Percentiles rank a stretch among this genome's conserved stretches.
Evolutionary conservation across 192 early-diverging fungal genomes (phyloP).

Genomic region (Kickxella alabastrina): DNA sequence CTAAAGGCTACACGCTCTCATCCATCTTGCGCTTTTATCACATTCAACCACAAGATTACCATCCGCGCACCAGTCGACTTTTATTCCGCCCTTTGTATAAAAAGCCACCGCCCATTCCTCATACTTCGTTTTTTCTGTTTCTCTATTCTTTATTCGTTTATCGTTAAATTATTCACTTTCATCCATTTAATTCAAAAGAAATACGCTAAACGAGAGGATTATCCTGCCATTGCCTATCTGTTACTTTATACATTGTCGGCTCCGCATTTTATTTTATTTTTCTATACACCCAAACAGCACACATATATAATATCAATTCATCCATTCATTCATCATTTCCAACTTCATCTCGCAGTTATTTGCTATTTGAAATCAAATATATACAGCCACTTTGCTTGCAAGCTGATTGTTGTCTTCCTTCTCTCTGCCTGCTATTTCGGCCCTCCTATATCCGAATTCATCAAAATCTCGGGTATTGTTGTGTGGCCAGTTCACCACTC

Average conservation of each 20-base stretch:
- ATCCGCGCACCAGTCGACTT: too few species aligned
- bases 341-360: background rate
- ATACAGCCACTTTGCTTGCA: background rate
- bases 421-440: background rate
- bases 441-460: constrained; percentile 3
- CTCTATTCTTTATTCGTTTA: background rate
- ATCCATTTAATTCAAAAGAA: too few species aligned
- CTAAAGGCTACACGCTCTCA: too few species aligned
- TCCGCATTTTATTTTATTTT: background rate
- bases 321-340: background rate
- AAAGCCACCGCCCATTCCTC: background rate
- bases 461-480: background rate
- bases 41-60: background rate
- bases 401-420: background rate
- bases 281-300: background rate
- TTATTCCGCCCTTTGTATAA: background rate
- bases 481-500: background rate
- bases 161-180: background rate
- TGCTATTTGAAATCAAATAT: constrained; percentile 1
- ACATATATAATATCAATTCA: background rate
- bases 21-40: too few species aligned
- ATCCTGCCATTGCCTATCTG: constrained; percentile 1
- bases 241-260: background rate
- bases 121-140: background rate
- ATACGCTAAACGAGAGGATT: too few species aligned